Conservation (phyloP, 139 green algal genomes). For the Chlorella sp. region DNA sequence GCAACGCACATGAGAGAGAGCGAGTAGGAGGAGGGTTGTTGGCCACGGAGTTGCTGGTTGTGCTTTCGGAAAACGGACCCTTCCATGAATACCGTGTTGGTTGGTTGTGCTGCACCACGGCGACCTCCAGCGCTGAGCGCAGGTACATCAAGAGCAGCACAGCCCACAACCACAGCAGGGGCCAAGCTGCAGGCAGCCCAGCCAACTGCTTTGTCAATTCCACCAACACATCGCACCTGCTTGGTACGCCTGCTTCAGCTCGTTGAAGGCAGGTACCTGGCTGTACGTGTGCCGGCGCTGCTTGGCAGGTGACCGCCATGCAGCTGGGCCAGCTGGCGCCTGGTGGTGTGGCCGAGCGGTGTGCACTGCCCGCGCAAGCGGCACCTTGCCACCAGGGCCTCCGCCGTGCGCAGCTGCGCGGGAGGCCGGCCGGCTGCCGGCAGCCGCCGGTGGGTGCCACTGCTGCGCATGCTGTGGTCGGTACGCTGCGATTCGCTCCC, state of each 20-base stretch:
- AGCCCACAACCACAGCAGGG: neutral
- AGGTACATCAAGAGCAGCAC: too few species aligned
- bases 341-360: neutral
- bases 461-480: too few species aligned
- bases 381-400: too few species aligned
- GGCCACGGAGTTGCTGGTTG: neutral
- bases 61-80: too few species aligned
- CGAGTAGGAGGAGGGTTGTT: too few species aligned
- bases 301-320: neutral
- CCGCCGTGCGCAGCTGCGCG: too few species aligned
- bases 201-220: neutral
- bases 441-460: too few species aligned
- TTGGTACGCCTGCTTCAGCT: constrained; percentile 25
- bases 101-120: neutral
- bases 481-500: neutral
- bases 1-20: too few species aligned
- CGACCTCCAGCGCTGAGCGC: too few species aligned
- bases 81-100: neutral
- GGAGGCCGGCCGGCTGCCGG: too few species aligned
- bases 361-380: too few species aligned
- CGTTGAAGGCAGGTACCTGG: constrained; percentile 4
- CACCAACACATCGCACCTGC: neutral
- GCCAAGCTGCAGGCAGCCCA: neutral
- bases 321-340: neutral
- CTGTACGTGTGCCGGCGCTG: constrained; percentile 2